Conservation (phyloP, 768 basidiomycete genomes). For the Candolleomyces efflorescens region DNA sequence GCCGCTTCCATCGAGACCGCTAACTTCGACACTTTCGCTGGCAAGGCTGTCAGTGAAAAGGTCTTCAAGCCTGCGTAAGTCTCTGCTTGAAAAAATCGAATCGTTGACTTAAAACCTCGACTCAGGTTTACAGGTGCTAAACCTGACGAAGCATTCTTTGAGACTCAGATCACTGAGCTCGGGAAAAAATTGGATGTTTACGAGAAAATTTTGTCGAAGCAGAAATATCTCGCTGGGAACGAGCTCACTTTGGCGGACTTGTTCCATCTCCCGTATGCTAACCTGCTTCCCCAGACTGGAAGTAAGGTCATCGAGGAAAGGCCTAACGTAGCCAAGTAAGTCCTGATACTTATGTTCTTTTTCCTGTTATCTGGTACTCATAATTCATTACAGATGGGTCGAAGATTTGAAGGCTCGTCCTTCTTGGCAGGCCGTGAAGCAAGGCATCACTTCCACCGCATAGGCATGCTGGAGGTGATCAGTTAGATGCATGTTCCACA, state of each 20-base stretch:
- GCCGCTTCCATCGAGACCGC: too few species aligned
- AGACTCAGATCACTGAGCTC: slow-evolving; percentile 22
- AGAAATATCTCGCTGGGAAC: slow-evolving; percentile 53
- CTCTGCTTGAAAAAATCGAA: too few species aligned
- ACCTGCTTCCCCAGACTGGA: slow-evolving; percentile 20
- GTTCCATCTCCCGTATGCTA: slow-evolving; percentile 41
- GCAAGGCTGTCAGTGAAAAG: too few species aligned
- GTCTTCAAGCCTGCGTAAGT: not conserved
- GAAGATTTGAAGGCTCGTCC: slow-evolving; percentile 13
- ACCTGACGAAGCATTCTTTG: slow-evolving; percentile 28
- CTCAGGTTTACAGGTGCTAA: slow-evolving; percentile 15
- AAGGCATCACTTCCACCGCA: slow-evolving; percentile 7
- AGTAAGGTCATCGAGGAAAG: slow-evolving; percentile 28
- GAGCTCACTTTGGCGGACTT: slow-evolving; percentile 43
- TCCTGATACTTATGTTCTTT: not conserved
- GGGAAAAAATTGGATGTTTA: slow-evolving; percentile 48
- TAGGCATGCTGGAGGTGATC: too few species aligned
- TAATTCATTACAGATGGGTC: slow-evolving; percentile 13
- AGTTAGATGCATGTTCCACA: too few species aligned
- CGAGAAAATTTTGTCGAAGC: slow-evolving; percentile 51
- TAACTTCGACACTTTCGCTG: too few species aligned
- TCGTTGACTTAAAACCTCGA: slow-evolving; percentile 17
- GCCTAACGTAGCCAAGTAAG: slow-evolving; percentile 41
- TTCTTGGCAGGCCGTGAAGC: slow-evolving; percentile 19
- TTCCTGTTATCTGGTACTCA: not conserved